Evolutionary conservation across 371 early-diverging fungal genomes (phyloP).

Genomic region (Actinomortierella wolfii): DNA sequence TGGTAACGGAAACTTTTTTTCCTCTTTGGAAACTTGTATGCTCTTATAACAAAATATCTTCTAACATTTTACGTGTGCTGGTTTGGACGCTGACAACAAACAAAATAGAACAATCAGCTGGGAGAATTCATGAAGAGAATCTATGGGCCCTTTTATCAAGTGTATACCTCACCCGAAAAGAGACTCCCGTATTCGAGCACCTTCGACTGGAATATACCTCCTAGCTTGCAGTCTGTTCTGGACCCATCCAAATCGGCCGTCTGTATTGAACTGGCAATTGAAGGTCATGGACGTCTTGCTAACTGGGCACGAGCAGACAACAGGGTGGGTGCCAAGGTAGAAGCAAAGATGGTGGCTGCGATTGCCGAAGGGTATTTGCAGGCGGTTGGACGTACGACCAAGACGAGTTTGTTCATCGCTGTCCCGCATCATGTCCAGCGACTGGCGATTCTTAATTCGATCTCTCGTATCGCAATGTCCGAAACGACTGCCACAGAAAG

Average conservation of each 20-base stretch:
- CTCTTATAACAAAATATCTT: not conserved
- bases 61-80: not conserved
- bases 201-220: not conserved
- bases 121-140: conserved; percentile 57
- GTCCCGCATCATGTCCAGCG: conserved; percentile 63
- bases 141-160: conserved; percentile 53
- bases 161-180: conserved; percentile 15
- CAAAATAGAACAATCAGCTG: conserved; percentile 57
- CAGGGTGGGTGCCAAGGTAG: conserved; percentile 32
- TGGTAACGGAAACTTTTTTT: conserved; percentile 46
- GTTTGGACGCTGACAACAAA: too few species aligned
- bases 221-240: conserved; percentile 34
- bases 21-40: not conserved
- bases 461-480: not conserved
- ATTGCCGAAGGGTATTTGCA: conserved; percentile 48
- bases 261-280: conserved; percentile 44
- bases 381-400: conserved; percentile 18
- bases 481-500: too few species aligned
- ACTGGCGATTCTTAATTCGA: conserved; percentile 38
- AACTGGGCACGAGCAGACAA: conserved; percentile 13
- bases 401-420: conserved; percentile 48
- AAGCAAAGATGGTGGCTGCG: conserved; percentile 50
- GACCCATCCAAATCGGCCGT: conserved; percentile 51
- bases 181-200: conserved; percentile 22
- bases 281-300: conserved; percentile 1